phyloP scores from a whole-genome alignment of 495 filamentous ascomycete genomes.

The Annulohypoxylon nitens region DNA sequence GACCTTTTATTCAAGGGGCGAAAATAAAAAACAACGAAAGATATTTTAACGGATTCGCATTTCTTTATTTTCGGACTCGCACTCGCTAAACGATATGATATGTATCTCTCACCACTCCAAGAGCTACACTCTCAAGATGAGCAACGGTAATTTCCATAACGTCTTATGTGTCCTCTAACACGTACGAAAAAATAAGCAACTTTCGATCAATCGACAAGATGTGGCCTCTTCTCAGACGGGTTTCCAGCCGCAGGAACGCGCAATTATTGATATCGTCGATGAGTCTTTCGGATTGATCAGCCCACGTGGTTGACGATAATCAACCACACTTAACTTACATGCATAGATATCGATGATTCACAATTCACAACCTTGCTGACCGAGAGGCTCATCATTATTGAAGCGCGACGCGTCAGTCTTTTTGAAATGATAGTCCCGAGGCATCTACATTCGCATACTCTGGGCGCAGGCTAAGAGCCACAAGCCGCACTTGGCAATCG shows the following conservation, averaged over 20 bases:
- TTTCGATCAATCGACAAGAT: slow-evolving; percentile 11
- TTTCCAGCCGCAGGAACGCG: not conserved
- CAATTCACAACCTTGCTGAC: not conserved
- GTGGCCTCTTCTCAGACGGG: slow-evolving; percentile 5
- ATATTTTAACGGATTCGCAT: slow-evolving; percentile 8
- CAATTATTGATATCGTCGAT: slow-evolving; percentile 5
- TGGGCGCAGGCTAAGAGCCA: slow-evolving; percentile 6
- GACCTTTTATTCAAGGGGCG: slow-evolving; percentile 6
- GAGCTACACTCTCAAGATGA: not conserved
- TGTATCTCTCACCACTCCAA: not conserved
- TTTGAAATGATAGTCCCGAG: not conserved
- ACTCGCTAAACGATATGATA: slow-evolving; percentile 15
- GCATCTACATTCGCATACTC: slow-evolving; percentile 1
- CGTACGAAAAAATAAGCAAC: slow-evolving; percentile 17
- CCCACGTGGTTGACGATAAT: slow-evolving; percentile 4
- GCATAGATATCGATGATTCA: not conserved
- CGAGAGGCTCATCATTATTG: slow-evolving; percentile 10
- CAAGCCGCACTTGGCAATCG: slow-evolving; percentile 3
- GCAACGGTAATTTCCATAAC: not conserved
- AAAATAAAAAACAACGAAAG: slow-evolving; percentile 1
- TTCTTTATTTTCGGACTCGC: slow-evolving; percentile 10
- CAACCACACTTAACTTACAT: not conserved
- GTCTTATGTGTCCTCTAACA: slow-evolving; percentile 6
- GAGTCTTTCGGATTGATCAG: slow-evolving; percentile 4
- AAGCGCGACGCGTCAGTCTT: slow-evolving; percentile 9